Base-by-base conservation (phyloP, 371 early-diverging fungal species). In the Vittaforma corneae region DNA sequence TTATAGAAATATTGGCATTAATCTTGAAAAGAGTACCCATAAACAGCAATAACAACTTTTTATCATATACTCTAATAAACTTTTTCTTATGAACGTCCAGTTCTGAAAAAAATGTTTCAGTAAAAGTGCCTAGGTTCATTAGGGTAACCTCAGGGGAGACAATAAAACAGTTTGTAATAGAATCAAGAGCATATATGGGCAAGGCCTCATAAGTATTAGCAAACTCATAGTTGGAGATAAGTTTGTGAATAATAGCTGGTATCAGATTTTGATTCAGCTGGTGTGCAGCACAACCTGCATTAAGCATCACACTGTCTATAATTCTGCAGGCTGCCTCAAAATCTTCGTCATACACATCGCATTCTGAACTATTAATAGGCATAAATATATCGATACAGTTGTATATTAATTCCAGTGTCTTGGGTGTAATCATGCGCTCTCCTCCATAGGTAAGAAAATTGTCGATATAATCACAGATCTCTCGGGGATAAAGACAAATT, bases 51-150 rank as follows among this genome's bases (percentile, higher is more conserved):
- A 68, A 71, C n/a, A 75, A 56, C 62, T 80, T 80, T 45, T 78
- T 76, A 65, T 80, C 80, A 62, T 78, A 74, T 14, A 80, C 78
- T 40, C 80, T 38, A 32, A 54, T 68, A 59, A 78, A 78, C 29
- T 61, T 58, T 38, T 67, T 66, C 2, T 32, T 33, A 46, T 60
- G 70, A 2, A 69, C 16, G 1, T 54, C 44, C 22, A 11, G 37
- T n/a, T n/a, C n/a, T n/a, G n/a, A n/a, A 35, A 75, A 61, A 42
- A 67, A 67, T 24, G 32, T 63, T 3, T 37, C 29, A 47, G 62
- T 16, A 46, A 62, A 70, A 20, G 62, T 29, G 1, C 60, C 54
- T 48, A 72, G 37, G 9, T 56, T 32, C 14, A 22, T 14, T 9
- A 73, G 9, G 14, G 69, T 59, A 0, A 47, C 53, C 1, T 45